Evolutionary conservation across 768 basidiomycete species (phyloP).

Genomic region (Podaxis sp.): DNA sequence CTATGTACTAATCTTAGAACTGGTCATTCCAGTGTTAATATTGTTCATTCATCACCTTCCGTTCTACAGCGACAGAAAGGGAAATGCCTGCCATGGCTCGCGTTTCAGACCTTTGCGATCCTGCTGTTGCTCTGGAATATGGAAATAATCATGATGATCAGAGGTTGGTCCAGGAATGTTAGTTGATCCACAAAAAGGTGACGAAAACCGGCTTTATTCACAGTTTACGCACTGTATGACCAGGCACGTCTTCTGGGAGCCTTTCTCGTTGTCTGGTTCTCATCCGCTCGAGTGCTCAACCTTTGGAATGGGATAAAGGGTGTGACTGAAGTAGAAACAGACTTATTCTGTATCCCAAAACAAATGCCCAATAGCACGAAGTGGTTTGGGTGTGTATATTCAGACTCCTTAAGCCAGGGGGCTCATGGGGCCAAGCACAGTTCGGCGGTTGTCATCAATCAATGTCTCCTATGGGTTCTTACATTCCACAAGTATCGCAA

Average conservation of each 20-base stretch:
- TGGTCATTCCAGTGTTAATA: not conserved
- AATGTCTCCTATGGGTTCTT: not conserved
- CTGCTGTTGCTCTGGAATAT: not conserved
- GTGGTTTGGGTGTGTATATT: slow-evolving; percentile 4
- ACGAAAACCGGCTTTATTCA: not conserved
- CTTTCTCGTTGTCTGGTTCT: not conserved
- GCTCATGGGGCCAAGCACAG: not conserved
- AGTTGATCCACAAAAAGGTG: not conserved
- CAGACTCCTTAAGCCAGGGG: not conserved
- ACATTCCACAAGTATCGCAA: not conserved
- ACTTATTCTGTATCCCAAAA: not conserved
- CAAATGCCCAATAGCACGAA: not conserved
- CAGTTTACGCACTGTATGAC: slow-evolving; percentile 3
- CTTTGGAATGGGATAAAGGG: not conserved
- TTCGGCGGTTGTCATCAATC: not conserved
- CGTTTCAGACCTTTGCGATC: not conserved
- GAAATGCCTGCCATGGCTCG: not conserved
- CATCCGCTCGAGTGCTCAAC: not conserved
- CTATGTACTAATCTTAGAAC: no score
- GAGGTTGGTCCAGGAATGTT: not conserved
- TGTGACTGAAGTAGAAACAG: not conserved
- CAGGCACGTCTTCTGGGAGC: not conserved
- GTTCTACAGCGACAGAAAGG: not conserved
- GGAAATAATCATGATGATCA: slow-evolving; percentile 3
- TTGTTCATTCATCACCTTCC: not conserved